Conservation (phyloP, 495 filamentous ascomycete species). For the Pseudevernia furfuracea region DNA sequence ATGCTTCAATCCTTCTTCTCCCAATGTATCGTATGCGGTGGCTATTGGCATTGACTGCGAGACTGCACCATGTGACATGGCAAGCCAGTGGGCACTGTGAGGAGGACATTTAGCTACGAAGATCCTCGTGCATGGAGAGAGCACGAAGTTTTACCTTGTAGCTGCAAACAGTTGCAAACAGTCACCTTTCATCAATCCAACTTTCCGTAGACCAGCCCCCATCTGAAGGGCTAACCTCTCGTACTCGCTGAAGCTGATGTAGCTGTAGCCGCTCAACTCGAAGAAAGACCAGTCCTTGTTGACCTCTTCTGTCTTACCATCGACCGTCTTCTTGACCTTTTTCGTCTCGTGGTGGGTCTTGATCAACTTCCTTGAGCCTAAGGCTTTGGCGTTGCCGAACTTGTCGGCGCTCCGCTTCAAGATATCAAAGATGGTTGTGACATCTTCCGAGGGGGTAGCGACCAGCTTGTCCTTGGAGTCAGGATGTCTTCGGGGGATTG, state of each 20-base stretch:
- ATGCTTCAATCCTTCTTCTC: constrained; percentile 86
- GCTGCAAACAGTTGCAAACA: constrained; percentile 84
- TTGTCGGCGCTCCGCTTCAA: constrained; percentile 67
- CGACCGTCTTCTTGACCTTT: constrained; percentile 93
- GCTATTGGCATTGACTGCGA: constrained; percentile 96
- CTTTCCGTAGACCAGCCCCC: constrained; percentile 69
- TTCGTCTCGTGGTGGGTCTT: constrained; percentile 85
- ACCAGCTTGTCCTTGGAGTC: constrained; percentile 61
- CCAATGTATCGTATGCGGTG: constrained; percentile 95
- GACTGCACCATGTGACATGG: constrained; percentile 62
- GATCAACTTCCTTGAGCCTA: constrained; percentile 73
- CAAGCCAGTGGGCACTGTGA: constrained; percentile 57
- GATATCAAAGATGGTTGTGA: constrained; percentile 82
- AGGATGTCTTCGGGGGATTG: constrained; percentile 76
- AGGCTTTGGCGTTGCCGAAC: constrained; percentile 81
- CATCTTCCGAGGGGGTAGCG: constrained; percentile 56
- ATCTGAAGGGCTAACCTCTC: constrained; percentile 65
- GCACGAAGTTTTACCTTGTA: constrained; percentile 49
- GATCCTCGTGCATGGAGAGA: not conserved
- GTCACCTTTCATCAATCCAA: constrained; percentile 67
- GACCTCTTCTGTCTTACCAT: constrained; percentile 80
- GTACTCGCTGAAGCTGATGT: constrained; percentile 82
- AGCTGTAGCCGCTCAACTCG: constrained; percentile 82
- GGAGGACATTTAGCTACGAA: not conserved
- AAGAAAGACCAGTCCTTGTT: constrained; percentile 97